These are phyloP conservation scores for Lipomyces japonicus DNA, from an alignment of 805 yeast species.

Conservation along the genomic window DNA sequence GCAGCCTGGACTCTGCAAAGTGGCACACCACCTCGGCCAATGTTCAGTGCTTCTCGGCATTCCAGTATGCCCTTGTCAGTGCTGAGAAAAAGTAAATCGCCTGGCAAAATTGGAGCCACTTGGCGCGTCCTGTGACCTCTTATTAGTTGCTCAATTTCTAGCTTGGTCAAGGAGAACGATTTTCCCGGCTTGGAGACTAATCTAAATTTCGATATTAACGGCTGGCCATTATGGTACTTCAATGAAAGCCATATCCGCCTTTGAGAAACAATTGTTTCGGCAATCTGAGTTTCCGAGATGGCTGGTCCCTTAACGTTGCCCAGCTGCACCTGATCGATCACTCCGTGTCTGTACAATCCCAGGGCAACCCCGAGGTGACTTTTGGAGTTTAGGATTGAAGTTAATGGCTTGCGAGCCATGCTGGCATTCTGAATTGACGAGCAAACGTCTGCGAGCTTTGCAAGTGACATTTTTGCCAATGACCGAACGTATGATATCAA, in stretches of 20 bases:
- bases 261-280: conserved; percentile 80
- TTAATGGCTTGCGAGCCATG: conserved; percentile 64
- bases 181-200: conserved; percentile 84
- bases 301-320: conserved; percentile 89
- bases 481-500: too few relatives aligned
- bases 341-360: conserved; percentile 87
- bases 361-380: conserved; percentile 78
- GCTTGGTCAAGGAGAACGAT: conserved; percentile 56
- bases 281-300: conserved; percentile 49
- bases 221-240: conserved; percentile 75
- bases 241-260: conserved; percentile 89
- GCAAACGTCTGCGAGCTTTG: conserved; percentile 64
- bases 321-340: conserved; percentile 74
- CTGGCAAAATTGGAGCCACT: conserved; percentile 79
- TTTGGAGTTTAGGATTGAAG: conserved; percentile 78
- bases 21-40: conserved; percentile 68
- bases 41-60: conserved; percentile 79
- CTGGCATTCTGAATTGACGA: conserved; percentile 87
- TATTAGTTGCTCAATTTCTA: conserved; percentile 69
- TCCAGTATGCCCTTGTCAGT: conserved; percentile 56
- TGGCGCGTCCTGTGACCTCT: conserved; percentile 71
- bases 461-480: conserved; percentile 24
- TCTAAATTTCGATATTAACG: conserved; percentile 68
- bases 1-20: conserved; percentile 46
- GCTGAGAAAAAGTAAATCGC: conserved; percentile 75